Evolutionary conservation across 768 basidiomycete genomes (phyloP), one percentile per base, ranked within the genome.

Genomic region (Aureoboletus auriporus): DNA sequence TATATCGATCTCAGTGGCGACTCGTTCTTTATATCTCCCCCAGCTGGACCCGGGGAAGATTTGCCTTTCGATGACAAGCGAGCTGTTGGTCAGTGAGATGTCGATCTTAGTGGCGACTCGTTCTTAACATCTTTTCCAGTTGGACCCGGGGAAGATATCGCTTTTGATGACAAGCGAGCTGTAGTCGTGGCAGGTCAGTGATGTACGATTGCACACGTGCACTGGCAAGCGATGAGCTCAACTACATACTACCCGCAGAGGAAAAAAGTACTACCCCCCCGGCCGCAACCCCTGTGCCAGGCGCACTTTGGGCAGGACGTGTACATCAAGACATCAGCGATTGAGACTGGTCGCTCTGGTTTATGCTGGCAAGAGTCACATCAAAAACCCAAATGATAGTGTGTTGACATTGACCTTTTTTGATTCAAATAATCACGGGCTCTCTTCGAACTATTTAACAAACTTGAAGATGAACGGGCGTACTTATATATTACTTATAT

Each of bases 321-420:
- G 60, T 53, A 4, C 59, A 62, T 39, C 50, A 55, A 42, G 8
- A 29, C 14, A 42, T 59, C n/a, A 35, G 20, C 5, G 20, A 23
- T 23, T 23, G 20, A 23, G 4, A 23, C 20, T 50, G 34, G 47
- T 42, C 6, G 51, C 44, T 33, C 9, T 6, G 26, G n/a, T 2
- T 23, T 23, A 23, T 23, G 20, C 20, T 23, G 20, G 28, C 1
- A n/a, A 4, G 27, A 8, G 23, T 39, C 1, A 14, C 36, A 28
- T 10, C n/a, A 16, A 20, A 16, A 14, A 44, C 34, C 13, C 20
- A 39, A 46, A 17, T 11, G n/a, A 16, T 26, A 8, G 35, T 23
- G 20, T 23, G 20, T 23, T 23, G 2, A 23, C 20, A 23, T 23
- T 23, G 20, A 23, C 20, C 2, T 23, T 23, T 23, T 4, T 23